Evolutionary conservation across 2,329 filamentous ascomycete species (phyloP), one percentile per base, ranked within the genome.

Genomic region (Aspergillus sp.): DNA sequence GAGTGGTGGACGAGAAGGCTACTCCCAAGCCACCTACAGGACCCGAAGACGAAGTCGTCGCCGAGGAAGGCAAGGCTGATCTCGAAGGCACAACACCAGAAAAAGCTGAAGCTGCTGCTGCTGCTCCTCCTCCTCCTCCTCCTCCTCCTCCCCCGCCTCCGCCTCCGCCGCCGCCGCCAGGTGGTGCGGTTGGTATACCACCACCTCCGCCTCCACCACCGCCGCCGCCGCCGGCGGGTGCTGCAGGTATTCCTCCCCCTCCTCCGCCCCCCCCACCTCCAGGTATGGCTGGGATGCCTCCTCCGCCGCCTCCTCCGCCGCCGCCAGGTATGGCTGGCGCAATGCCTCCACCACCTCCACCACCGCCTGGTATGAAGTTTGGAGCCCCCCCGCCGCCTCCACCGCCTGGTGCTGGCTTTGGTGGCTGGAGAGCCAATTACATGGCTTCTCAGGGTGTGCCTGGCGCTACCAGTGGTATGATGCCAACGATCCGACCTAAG

Each of bases 401-500:
- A 2, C 77, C 84, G 61, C 84, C 85, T 52, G 84, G 83, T 41
- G 78, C 82, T 46, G 77, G 78, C 46, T 75, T 79, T 53, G 80
- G 79, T 37, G 69, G 68, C 19, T 77, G 74, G 65, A 71, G 75
- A 52, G 88, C 88, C 6, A 84, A 88, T 53, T 96, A 86, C 72
- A 71, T 95, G 43, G 80, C 84, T 54, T 76, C 81, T 55, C 75
- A 78, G 27, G 74, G 75, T 49, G 79, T 80, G 51, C 71, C 74
- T 17, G 65, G 77, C 4, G 63, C 77, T 12, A 72, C 82, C 19
- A 79, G 81, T 6, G 76, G 88, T 57, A 82, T 85, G 39, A 72
- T 95, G 60, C 85, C 88, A 32, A 86, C 90, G 51, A 88, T 90
- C 45, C 79, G 91, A 59, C 90, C 93, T 19, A 97, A 96, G 81